phyloP scores from a whole-genome alignment of 129 eudicot genomes.

The Chrysanthemum lavandulifolium region DNA sequence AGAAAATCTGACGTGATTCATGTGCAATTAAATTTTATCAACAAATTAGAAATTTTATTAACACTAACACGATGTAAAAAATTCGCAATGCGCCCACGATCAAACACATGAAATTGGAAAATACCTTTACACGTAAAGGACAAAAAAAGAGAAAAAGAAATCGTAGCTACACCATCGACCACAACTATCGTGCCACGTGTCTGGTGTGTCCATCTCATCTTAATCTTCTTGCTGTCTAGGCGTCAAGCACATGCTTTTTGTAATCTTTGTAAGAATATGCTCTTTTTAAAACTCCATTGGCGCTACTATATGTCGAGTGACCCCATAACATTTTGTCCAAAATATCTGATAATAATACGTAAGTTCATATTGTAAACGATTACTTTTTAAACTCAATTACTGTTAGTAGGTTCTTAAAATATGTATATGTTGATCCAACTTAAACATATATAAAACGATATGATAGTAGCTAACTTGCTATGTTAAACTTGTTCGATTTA shows the following conservation, averaged over 20 bases:
- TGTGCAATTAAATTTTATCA: no score
- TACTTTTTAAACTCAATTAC: no score
- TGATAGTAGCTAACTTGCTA: no score
- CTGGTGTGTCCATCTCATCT: conserved; percentile 8
- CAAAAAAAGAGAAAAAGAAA: not conserved
- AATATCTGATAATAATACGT: conserved; percentile 9
- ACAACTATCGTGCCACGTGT: conserved; percentile 22
- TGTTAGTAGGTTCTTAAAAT: no score
- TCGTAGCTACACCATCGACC: not conserved
- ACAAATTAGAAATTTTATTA: no score
- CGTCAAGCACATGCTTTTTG: conserved; percentile 22
- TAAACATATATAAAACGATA: no score
- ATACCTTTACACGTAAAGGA: not conserved
- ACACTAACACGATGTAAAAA: no score
- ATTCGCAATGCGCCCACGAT: no score
- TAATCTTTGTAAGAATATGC: conserved; percentile 34
- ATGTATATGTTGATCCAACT: no score
- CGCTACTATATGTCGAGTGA: conserved; percentile 28
- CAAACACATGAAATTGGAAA: not conserved
- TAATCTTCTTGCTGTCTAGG: conserved; percentile 22
- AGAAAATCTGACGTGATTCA: no score
- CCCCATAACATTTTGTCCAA: conserved; percentile 12
- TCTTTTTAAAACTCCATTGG: conserved; percentile 25
- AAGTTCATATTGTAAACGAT: no score
- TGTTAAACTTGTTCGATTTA: no score